Evolutionary conservation across 2,329 filamentous ascomycete genomes (phyloP), one percentile per base, ranked within the genome.

Genomic region (Aulographum hederae): DNA sequence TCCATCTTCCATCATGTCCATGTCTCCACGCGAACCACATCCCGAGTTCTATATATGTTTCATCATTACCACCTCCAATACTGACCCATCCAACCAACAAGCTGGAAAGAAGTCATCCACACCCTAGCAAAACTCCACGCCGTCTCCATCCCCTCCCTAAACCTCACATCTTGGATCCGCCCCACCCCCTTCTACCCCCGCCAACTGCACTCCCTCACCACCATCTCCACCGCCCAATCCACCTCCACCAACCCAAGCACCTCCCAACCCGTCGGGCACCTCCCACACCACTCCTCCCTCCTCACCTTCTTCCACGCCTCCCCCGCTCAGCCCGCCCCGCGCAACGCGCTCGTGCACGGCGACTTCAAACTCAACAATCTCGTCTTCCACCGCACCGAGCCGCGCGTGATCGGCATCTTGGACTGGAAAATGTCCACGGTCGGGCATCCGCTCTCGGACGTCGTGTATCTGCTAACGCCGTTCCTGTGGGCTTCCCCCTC

Each of bases 41-140:
- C 21, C 8, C 21, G 8, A 8, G n/a, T n/a, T 25, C 21, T 25
- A 25, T 25, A 8, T 8, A 25, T 25, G 21, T n/a, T 25, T 16
- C 27, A 10, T 10, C 27, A 8, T 16, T 17, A 8, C 27, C 8
- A 10, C 11, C 8, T 28, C 16, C 6, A 17, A 28, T n/a, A 6
- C 27, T 10, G 10, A 17, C 27, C 15, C 16, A 28, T 17, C 8
- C 27, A 10, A 8, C 27, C 16, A 13, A 8, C 8, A 8, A 28
- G 27, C 11, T 52, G 46, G 49, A 41, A 44, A 29, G 50, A 46
- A 11, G 8, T 34, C 10, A 18, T 36, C 13, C 14, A 36, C 20
- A 36, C 34, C 6, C 21, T 36, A n/a, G 34, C 32, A 12, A 18
- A 21, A 19, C 26, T 36, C 6, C 34, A 36, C 34, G 25, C 28